Percentiles rank a stretch among this genome's conserved stretches.
Evolutionary conservation across 495 filamentous ascomycete genomes (phyloP).

Genomic region (Cladorrhinum samala): DNA sequence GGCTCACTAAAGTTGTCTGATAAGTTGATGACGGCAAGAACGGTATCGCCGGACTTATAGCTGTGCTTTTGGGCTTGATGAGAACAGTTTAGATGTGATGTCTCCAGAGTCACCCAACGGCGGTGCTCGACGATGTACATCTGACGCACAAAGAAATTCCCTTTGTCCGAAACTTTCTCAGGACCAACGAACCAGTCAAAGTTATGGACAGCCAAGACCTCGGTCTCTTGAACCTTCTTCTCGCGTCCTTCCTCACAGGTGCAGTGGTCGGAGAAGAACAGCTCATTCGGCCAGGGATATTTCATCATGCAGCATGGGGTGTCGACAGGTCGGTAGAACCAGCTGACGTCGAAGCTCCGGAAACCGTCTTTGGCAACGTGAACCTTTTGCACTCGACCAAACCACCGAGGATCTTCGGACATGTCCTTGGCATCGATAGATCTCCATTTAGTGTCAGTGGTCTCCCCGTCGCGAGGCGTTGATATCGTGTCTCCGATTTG

Average conservation of each 20-base stretch:
- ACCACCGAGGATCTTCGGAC: constrained; percentile 48
- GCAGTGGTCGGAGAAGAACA: constrained; percentile 74
- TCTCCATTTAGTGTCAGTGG: constrained; percentile 52
- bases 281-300: constrained; percentile 63
- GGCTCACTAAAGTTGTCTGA: constrained; percentile 36
- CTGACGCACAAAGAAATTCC: constrained; percentile 60
- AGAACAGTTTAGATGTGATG: constrained; percentile 38
- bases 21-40: constrained; percentile 36
- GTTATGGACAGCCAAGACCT: constrained; percentile 47
- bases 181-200: constrained; percentile 52
- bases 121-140: constrained; percentile 50
- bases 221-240: constrained; percentile 38
- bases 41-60: constrained; percentile 48
- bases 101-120: constrained; percentile 46
- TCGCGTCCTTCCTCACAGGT: constrained; percentile 47
- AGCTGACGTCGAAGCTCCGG: constrained; percentile 53
- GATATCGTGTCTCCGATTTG: constrained; percentile 37
- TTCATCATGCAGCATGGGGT: constrained; percentile 56
- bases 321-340: constrained; percentile 64
- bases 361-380: constrained; percentile 28
- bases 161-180: constrained; percentile 20
- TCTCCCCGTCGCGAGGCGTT: constrained; percentile 32
- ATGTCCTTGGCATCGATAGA: constrained; percentile 31
- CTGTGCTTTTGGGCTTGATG: constrained; percentile 15
- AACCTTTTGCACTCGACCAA: constrained; percentile 57